A percentile compares a stretch with the other conserved stretches of the same genome.
phyloP scores from a whole-genome alignment of 73 alveolate genomes.

The Paramecium bursaria region DNA sequence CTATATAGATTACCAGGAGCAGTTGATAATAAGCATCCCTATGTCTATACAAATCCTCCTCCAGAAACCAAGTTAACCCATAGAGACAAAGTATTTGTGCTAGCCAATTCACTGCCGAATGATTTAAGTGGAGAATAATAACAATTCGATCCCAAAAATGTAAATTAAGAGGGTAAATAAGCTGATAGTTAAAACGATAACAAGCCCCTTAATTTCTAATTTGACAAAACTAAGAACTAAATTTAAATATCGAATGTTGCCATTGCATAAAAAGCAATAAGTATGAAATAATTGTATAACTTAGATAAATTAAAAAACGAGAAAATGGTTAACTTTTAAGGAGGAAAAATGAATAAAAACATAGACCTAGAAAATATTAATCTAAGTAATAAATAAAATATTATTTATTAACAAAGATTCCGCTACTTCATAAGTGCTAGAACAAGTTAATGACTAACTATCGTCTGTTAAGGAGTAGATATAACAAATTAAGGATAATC shows the following conservation, averaged over 20 bases:
- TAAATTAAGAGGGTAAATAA: background rate
- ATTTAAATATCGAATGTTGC: conserved; percentile 17
- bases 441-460: conserved; percentile 56
- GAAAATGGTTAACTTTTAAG: conserved; percentile 60
- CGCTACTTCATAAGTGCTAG: conserved; percentile 58
- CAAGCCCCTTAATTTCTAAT: background rate
- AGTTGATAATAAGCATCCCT: conserved; percentile 93
- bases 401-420: conserved; percentile 24
- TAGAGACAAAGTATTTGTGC: conserved; percentile 66
- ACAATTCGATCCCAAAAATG: conserved; percentile 4
- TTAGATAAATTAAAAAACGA: conserved; percentile 22
- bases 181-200: background rate
- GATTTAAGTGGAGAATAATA: conserved; percentile 54
- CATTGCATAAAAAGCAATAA: background rate
- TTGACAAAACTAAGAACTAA: background rate
- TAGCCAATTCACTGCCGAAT: conserved; percentile 54
- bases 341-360: conserved; percentile 17
- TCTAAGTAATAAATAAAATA: conserved; percentile 11
- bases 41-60: conserved; percentile 94
- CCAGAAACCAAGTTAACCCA: conserved; percentile 66
- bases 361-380: conserved; percentile 64
- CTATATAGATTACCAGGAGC: conserved; percentile 95
- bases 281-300: background rate
- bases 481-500: conserved; percentile 11
- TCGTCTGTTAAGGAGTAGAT: conserved; percentile 45